A percentile compares a stretch with the other conserved stretches of the same genome.
Conservation (phyloP, 495 filamentous ascomycete species). For the Podospora anserina region DNA sequence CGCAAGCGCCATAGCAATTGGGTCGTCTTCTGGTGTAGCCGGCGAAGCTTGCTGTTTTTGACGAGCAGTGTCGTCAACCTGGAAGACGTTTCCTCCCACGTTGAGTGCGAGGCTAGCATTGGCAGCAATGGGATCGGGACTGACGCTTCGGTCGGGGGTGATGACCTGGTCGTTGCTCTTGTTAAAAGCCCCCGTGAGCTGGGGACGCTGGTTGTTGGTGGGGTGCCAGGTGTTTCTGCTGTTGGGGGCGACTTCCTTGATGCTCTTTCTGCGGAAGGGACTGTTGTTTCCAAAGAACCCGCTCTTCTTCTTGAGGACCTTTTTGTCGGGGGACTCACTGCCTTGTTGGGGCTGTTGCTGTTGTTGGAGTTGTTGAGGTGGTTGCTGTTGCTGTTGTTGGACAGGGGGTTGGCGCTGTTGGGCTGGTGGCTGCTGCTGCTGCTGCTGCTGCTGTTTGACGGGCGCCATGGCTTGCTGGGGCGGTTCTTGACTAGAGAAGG, state of each 20-base stretch:
- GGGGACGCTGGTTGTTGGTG: slow-evolving; percentile 30
- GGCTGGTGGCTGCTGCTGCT: slow-evolving; percentile 35
- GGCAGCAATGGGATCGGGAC: slow-evolving; percentile 89
- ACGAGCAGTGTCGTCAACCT: slow-evolving; percentile 79
- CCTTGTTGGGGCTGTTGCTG: neutral
- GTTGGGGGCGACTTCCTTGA: slow-evolving; percentile 60
- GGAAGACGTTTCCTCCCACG: slow-evolving; percentile 93
- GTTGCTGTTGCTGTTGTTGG: slow-evolving; percentile 35
- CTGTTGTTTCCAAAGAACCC: slow-evolving; percentile 93
- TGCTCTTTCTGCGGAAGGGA: slow-evolving; percentile 87
- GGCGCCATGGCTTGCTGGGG: slow-evolving; percentile 62
- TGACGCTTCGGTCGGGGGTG: slow-evolving; percentile 42
- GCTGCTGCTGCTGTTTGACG: slow-evolving; percentile 50
- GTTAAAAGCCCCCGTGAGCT: slow-evolving; percentile 25
- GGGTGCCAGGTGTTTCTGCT: slow-evolving; percentile 61
- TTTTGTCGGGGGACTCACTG: slow-evolving; percentile 56
- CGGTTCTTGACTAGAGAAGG: slow-evolving; percentile 79
- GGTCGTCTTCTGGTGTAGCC: slow-evolving; percentile 58
- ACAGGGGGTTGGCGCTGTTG: slow-evolving; percentile 41
- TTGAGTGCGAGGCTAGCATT: slow-evolving; percentile 93
- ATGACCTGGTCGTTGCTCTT: slow-evolving; percentile 31
- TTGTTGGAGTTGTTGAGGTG: slow-evolving; percentile 2
- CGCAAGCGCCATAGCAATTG: slow-evolving; percentile 87
- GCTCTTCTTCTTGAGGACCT: slow-evolving; percentile 74
- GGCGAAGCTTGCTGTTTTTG: slow-evolving; percentile 36